Evolutionary conservation across 768 basidiomycete species (phyloP).

Genomic region (Agrocybe praecox): DNA sequence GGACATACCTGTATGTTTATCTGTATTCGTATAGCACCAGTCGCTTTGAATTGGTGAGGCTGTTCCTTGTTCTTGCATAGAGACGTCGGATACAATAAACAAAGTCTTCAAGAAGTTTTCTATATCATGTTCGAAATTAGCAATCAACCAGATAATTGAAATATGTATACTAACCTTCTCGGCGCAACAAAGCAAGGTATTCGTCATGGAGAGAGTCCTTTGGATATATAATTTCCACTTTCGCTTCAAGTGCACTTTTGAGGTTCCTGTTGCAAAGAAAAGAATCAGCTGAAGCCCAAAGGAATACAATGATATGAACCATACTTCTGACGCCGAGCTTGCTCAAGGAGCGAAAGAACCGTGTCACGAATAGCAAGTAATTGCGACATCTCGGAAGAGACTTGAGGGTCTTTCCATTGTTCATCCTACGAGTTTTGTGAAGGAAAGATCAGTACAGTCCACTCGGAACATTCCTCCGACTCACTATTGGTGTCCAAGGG

Average conservation of each 20-base stretch:
- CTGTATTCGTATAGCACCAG: conserved; percentile 7
- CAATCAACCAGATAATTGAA: neutral
- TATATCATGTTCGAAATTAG: conserved; percentile 25
- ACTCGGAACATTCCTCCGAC: conserved; percentile 16
- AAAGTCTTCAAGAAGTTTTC: conserved; percentile 69
- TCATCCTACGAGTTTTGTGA: conserved; percentile 38
- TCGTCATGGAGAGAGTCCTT: conserved; percentile 24
- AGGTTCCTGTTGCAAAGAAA: conserved; percentile 50
- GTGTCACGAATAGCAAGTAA: conserved; percentile 61
- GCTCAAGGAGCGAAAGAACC: conserved; percentile 72
- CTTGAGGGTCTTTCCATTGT: conserved; percentile 64
- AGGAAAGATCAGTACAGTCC: too few relatives aligned
- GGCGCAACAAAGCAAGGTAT: conserved; percentile 35
- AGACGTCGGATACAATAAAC: conserved; percentile 80
- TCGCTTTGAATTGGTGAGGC: neutral
- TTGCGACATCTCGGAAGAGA: conserved; percentile 62
- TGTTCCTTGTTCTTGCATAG: conserved; percentile 43
- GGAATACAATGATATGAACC: conserved; percentile 18
- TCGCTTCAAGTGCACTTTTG: conserved; percentile 76
- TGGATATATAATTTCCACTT: conserved; percentile 64
- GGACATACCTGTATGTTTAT: neutral
- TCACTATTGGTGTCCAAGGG: conserved; percentile 71
- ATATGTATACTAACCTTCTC: conserved; percentile 39
- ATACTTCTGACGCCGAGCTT: conserved; percentile 77
- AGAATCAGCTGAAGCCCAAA: neutral